Evolutionary conservation across 148 eudicot genomes (phyloP).

Genomic region (Rhododendron ferrugineum): DNA sequence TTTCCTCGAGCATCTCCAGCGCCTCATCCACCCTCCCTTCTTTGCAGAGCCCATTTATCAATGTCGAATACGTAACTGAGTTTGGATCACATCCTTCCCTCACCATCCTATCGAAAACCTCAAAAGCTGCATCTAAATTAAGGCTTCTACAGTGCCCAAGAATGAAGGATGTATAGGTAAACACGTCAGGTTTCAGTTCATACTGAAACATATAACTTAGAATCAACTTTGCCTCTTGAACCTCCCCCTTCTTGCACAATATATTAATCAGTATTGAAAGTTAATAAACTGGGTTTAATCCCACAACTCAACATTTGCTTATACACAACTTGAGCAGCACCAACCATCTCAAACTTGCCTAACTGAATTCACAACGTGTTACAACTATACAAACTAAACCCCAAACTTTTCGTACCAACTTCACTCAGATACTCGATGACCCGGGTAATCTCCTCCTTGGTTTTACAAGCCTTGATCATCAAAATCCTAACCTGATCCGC

Average conservation of each 20-base stretch:
- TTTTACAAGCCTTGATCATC: constrained; percentile 50
- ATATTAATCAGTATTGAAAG: constrained; percentile 65
- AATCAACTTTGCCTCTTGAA: constrained; percentile 44
- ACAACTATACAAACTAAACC: constrained; percentile 48
- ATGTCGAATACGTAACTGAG: constrained; percentile 50
- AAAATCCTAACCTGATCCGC: constrained; percentile 56
- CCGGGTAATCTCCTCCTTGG: constrained; percentile 37
- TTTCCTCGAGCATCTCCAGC: constrained; percentile 46
- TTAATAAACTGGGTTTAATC: constrained; percentile 52
- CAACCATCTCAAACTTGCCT: constrained; percentile 54
- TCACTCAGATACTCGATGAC: constrained; percentile 48
- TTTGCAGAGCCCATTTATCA: constrained; percentile 64
- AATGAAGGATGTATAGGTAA: constrained; percentile 58
- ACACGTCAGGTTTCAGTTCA: constrained; percentile 57
- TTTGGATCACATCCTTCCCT: constrained; percentile 51
- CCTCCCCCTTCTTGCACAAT: constrained; percentile 56
- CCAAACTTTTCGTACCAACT: constrained; percentile 33
- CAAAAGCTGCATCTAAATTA: constrained; percentile 43
- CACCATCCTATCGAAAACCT: constrained; percentile 50
- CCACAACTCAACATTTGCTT: constrained; percentile 38
- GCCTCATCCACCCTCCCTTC: constrained; percentile 57
- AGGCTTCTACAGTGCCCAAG: constrained; percentile 63
- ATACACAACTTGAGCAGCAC: constrained; percentile 45
- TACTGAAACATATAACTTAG: constrained; percentile 36
- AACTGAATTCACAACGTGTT: constrained; percentile 61